These are phyloP conservation scores for Stropharia rugosoannulata DNA, from an alignment of 768 basidiomycete species.

Conservation along the genomic window DNA sequence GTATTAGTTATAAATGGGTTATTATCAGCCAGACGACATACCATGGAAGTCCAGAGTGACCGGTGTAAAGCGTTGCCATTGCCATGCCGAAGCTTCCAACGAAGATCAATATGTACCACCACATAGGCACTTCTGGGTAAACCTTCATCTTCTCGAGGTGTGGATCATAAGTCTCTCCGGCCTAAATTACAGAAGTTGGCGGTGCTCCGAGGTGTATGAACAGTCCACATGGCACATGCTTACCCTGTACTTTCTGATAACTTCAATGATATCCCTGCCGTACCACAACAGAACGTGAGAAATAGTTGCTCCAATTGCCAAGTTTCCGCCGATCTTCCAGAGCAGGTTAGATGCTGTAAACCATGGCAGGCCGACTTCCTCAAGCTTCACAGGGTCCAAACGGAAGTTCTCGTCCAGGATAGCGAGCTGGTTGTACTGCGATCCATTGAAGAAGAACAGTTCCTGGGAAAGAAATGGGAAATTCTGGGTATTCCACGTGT, in stretches of 20 bases:
- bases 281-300: slow-evolving; percentile 56
- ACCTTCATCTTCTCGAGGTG: slow-evolving; percentile 58
- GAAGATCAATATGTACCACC: slow-evolving; percentile 50
- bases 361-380: slow-evolving; percentile 43
- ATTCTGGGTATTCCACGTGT: slow-evolving; percentile 56
- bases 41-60: slow-evolving; percentile 56
- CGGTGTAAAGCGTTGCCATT: slow-evolving; percentile 53
- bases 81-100: slow-evolving; percentile 47
- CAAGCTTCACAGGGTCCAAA: slow-evolving; percentile 49
- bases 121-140: slow-evolving; percentile 42
- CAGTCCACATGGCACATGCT: background rate
- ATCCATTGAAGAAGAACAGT: slow-evolving; percentile 52
- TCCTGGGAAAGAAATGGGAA: slow-evolving; percentile 60
- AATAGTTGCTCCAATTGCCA: slow-evolving; percentile 46
- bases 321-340: slow-evolving; percentile 33
- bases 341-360: slow-evolving; percentile 45
- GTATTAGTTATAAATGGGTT: background rate
- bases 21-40: slow-evolving; percentile 18
- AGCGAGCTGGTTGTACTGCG: slow-evolving; percentile 46
- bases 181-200: slow-evolving; percentile 6
- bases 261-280: slow-evolving; percentile 41
- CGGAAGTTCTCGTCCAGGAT: slow-evolving; percentile 52
- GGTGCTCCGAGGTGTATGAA: background rate
- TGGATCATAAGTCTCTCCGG: slow-evolving; percentile 43
- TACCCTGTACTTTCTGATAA: slow-evolving; percentile 43